phyloP scores from a whole-genome alignment of 495 filamentous ascomycete species.

The Hypoxylon fragiforme region DNA sequence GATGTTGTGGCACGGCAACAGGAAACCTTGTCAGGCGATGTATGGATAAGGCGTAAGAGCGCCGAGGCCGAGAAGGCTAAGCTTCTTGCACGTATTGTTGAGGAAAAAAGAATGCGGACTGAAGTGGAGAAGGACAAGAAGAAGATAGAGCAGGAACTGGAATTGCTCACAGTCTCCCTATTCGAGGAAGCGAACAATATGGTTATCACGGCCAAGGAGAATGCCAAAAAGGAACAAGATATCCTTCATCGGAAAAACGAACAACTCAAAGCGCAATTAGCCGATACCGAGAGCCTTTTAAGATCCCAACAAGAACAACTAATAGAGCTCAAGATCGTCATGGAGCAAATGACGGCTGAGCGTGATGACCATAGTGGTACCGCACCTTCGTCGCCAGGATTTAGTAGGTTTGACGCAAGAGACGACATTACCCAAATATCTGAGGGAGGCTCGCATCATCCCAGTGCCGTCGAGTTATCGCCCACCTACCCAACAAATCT shows the following conservation, averaged over 20 bases:
- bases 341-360: constrained; percentile 82
- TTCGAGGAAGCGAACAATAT: constrained; percentile 98
- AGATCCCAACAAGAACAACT: constrained; percentile 92
- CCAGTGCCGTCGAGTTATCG: constrained; percentile 56
- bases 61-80: constrained; percentile 48
- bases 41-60: constrained; percentile 63
- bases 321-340: constrained; percentile 82
- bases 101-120: constrained; percentile 70
- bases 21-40: constrained; percentile 67
- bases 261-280: constrained; percentile 74
- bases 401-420: constrained; percentile 51
- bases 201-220: constrained; percentile 76
- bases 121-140: constrained; percentile 71
- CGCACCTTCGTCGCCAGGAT: constrained; percentile 64
- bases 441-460: constrained; percentile 49
- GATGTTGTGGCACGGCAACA: constrained; percentile 49
- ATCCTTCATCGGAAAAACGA: constrained; percentile 75
- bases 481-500: constrained; percentile 87
- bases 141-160: constrained; percentile 77
- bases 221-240: constrained; percentile 70
- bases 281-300: constrained; percentile 83
- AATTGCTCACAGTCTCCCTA: constrained; percentile 82
- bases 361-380: constrained; percentile 73
- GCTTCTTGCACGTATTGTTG: constrained; percentile 49
- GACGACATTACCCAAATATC: constrained; percentile 40